Evolutionary conservation across 768 basidiomycete genomes (phyloP).

Genomic region (Pleurotus cornucopiae): DNA sequence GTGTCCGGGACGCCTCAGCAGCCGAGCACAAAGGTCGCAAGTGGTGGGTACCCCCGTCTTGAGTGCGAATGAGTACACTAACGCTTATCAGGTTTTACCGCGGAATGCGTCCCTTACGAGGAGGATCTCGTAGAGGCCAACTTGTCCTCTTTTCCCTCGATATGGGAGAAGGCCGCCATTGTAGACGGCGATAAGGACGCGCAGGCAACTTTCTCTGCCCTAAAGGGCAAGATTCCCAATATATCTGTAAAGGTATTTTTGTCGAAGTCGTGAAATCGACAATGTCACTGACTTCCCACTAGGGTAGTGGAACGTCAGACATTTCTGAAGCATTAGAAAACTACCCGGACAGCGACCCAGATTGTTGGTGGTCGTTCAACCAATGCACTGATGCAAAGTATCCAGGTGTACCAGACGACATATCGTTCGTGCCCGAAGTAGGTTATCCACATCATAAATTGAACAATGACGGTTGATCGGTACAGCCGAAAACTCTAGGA

Average conservation of each 20-base stretch:
- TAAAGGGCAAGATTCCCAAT: conserved; percentile 41
- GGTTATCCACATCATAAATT: background rate
- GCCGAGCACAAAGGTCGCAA: no score
- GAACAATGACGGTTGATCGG: background rate
- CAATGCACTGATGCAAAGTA: conserved; percentile 47
- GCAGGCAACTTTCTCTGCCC: conserved; percentile 36
- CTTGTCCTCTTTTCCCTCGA: conserved; percentile 34
- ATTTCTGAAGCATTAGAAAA: conserved; percentile 23
- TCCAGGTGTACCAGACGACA: conserved; percentile 37
- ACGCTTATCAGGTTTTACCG: conserved; percentile 20
- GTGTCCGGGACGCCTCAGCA: no score
- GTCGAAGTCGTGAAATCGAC: background rate
- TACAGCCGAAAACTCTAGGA: conserved; percentile 49
- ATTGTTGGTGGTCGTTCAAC: conserved; percentile 49
- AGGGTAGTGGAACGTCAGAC: no score
- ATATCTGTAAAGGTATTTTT: conserved; percentile 36
- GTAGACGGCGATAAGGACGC: conserved; percentile 39
- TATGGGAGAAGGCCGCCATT: conserved; percentile 43
- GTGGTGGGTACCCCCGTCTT: no score
- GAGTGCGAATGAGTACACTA: no score
- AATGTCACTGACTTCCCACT: no score
- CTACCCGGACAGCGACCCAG: conserved; percentile 38
- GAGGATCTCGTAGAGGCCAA: conserved; percentile 31
- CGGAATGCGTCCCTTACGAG: conserved; percentile 40
- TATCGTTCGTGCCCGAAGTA: conserved; percentile 46